These are phyloP conservation scores for Xylariaceae sp. DNA, from an alignment of 2,329 filamentous ascomycete genomes.

Conservation along the genomic window DNA sequence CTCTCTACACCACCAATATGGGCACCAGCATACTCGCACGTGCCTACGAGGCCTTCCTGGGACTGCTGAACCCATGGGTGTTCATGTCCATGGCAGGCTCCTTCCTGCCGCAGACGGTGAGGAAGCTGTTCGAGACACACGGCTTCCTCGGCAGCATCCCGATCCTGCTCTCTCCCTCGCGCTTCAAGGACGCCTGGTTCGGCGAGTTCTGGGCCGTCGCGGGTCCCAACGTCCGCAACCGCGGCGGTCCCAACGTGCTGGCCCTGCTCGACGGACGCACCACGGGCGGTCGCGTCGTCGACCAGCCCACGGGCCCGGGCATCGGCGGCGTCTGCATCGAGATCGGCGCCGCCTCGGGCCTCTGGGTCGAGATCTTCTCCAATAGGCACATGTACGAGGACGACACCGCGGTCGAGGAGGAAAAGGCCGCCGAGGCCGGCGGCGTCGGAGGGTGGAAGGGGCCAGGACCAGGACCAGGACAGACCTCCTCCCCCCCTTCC, in stretches of 20 bases:
- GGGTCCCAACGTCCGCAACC: conserved; percentile 45
- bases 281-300: conserved; percentile 32
- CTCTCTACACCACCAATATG: no score
- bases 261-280: conserved; percentile 51
- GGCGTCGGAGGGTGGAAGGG: no score
- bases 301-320: conserved; percentile 32
- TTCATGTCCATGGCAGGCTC: conserved; percentile 46
- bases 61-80: conserved; percentile 43
- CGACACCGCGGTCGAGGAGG: background rate
- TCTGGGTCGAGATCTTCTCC: conserved; percentile 53
- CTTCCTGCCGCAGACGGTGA: conserved; percentile 48
- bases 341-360: conserved; percentile 55
- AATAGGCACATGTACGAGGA: conserved; percentile 5
- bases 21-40: conserved; percentile 11
- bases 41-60: conserved; percentile 23
- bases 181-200: conserved; percentile 51
- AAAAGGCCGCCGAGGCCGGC: background rate
- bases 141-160: conserved; percentile 25
- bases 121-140: conserved; percentile 33
- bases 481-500: no score
- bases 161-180: conserved; percentile 31
- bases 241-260: conserved; percentile 39
- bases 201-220: conserved; percentile 53
- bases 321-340: conserved; percentile 53
- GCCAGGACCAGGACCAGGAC: no score